phyloP scores from a whole-genome alignment of 2,329 filamentous ascomycete species.

The Trichoderma harzianum region DNA sequence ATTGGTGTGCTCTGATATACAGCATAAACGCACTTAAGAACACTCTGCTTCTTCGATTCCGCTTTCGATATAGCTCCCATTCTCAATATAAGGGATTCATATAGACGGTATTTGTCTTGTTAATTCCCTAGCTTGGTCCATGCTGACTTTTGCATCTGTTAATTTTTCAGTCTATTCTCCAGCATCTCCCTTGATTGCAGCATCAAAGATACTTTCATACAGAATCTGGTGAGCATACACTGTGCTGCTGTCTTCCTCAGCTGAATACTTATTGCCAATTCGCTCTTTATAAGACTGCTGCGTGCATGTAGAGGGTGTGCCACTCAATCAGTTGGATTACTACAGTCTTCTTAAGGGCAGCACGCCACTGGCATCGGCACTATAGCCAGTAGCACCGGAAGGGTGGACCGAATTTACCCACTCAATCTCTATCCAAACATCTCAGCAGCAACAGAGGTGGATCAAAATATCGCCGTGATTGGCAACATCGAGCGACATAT shows the following conservation, averaged over 20 bases:
- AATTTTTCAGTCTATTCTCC: background rate
- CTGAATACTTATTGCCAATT: background rate
- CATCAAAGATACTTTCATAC: background rate
- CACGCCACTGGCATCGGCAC: background rate
- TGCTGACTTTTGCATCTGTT: background rate
- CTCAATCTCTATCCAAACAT: background rate
- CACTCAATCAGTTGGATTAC: background rate
- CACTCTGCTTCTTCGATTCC: background rate
- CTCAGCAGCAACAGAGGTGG: background rate
- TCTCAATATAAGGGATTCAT: background rate
- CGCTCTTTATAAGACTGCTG: background rate
- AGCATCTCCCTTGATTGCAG: background rate
- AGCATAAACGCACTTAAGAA: background rate
- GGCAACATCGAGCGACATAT: background rate
- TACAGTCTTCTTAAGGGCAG: background rate
- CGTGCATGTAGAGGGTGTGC: constrained; percentile 1
- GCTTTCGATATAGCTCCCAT: background rate
- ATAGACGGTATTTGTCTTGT: background rate
- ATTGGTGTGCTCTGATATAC: background rate
- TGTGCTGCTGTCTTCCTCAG: background rate
- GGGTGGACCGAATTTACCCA: background rate
- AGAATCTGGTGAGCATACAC: background rate
- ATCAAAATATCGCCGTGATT: background rate
- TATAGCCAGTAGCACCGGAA: background rate
- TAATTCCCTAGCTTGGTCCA: background rate